Conservation (phyloP, 2,329 filamentous ascomycete genomes). For the Nakataea oryzae region DNA sequence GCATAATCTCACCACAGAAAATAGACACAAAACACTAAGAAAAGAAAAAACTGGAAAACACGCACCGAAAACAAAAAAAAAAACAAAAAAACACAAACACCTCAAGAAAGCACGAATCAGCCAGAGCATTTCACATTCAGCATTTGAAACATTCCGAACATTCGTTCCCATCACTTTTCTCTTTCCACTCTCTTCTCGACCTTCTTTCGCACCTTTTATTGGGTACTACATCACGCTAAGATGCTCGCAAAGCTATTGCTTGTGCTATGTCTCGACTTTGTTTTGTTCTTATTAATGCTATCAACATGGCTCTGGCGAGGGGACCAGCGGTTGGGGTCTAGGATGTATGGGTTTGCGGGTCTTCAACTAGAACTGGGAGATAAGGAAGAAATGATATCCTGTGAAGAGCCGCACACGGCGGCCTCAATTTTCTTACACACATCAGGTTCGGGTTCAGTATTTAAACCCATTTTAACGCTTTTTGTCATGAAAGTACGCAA, state of each 20-base stretch:
- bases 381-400: background rate
- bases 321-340: background rate
- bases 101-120: background rate
- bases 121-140: background rate
- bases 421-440: background rate
- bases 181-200: background rate
- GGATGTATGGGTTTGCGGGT: background rate
- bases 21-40: no score
- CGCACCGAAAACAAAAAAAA: background rate
- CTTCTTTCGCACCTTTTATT: background rate
- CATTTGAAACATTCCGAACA: no score
- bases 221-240: background rate
- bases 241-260: background rate
- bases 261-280: constrained; percentile 12
- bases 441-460: background rate
- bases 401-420: background rate
- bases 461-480: background rate
- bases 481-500: background rate
- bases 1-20: background rate
- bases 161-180: background rate
- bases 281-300: constrained; percentile 1
- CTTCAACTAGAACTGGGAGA: background rate
- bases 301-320: background rate
- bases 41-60: background rate
- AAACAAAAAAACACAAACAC: background rate